phyloP scores from a whole-genome alignment of 2,329 filamentous ascomycete species.

The Colletotrichum caudatum region DNA sequence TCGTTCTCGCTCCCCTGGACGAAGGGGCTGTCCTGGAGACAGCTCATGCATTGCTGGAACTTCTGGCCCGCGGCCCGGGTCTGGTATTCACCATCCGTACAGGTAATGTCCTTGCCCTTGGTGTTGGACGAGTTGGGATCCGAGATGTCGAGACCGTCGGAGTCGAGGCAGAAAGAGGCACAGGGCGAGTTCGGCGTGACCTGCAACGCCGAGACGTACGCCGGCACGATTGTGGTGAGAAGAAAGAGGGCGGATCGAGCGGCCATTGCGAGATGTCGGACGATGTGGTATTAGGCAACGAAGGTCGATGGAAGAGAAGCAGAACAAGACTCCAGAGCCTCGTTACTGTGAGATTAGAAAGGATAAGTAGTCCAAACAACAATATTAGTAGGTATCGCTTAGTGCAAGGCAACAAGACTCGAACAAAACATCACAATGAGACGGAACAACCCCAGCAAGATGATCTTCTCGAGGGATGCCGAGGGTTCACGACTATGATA shows the following conservation, averaged over 20 bases:
- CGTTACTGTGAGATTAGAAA: conserved; percentile 24
- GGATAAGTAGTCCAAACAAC: conserved; percentile 9
- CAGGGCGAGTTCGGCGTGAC: conserved; percentile 68
- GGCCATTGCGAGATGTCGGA: conserved; percentile 37
- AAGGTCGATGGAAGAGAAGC: conserved; percentile 22
- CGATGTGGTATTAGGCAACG: neutral
- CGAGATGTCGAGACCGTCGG: conserved; percentile 54
- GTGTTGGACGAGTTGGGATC: conserved; percentile 62
- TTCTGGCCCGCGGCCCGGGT: conserved; percentile 56
- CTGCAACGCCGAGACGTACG: conserved; percentile 53
- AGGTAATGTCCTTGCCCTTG: conserved; percentile 59
- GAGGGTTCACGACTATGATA: conserved; percentile 25
- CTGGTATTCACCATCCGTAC: conserved; percentile 59
- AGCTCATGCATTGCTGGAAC: conserved; percentile 63
- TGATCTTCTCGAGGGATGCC: neutral
- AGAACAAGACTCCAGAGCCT: conserved; percentile 35
- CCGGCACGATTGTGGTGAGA: conserved; percentile 48
- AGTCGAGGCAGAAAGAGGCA: conserved; percentile 62
- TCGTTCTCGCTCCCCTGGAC: conserved; percentile 62
- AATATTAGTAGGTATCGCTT: conserved; percentile 22
- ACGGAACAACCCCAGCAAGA: conserved; percentile 11
- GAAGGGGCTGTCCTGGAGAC: conserved; percentile 65
- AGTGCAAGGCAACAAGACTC: conserved; percentile 15
- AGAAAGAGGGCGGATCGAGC: conserved; percentile 42
- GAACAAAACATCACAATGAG: conserved; percentile 13